Base-by-base conservation (phyloP, 1,284 basidiomycete species). In the Microbotryum intermedium region DNA sequence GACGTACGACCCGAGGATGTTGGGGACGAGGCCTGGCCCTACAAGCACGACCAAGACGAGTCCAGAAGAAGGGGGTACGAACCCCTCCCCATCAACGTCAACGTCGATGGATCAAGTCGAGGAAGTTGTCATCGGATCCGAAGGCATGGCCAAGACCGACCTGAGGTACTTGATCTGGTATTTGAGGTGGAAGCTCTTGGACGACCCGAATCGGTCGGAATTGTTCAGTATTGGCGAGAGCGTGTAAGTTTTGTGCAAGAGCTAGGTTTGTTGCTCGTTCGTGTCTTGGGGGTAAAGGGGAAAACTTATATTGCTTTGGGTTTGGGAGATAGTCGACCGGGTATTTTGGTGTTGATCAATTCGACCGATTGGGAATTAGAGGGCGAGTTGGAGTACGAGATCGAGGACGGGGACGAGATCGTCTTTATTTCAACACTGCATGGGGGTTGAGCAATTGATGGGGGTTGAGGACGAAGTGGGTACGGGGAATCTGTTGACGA, bases 321-420 rank as follows among this genome's bases (percentile, higher is more conserved):
- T 26, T 10, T 13, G 11, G 13, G 34, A 16, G 3, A 10, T 18
- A 97, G 92, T 20, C 90, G 94, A 16, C 94, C 94, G 0, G 94
- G 94, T 0, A 95, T 98, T 48, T 80, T 98, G 6, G 93, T 97
- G 0, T 79, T 98, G 30, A 84, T 98, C 65, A 98, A 97, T 73
- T 90, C 97, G 70, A 88, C 90, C 2, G 94, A 98, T 72, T 98
- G 94, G 94, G 94, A 97, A 73, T 80, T 98, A 11, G 93, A 97
- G 73, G 92, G 91, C 39, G 94, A 97, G 75, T 85, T 90, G 25
- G 85, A 88, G 30, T 97, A 95, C 73, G 79, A 79, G 65, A 75
- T 97, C 59, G 80, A 88, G 73, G 79, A 86, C 44, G 80, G 82
- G 3, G 94, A 98, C 74, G 88, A 94, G 76, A 81, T 97, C 55